Evolutionary conservation across 164 flowering plant genomes (phyloP).

Genomic region (Hamamelis virginiana): DNA sequence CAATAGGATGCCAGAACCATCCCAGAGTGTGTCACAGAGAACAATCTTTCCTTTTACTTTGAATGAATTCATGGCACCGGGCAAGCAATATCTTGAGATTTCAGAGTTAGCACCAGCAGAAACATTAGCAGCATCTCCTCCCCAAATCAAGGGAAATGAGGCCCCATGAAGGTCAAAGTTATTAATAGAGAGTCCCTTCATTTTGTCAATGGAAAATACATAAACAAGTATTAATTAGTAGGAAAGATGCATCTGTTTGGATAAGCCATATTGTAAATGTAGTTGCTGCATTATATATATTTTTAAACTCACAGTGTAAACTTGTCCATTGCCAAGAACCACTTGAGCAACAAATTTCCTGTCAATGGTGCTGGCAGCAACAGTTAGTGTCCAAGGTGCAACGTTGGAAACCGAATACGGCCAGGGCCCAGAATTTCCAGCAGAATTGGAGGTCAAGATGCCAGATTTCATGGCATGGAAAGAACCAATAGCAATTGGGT

Average conservation of each 20-base stretch:
- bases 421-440: slow-evolving; percentile 31
- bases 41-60: slow-evolving; percentile 38
- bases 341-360: slow-evolving; percentile 21
- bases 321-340: slow-evolving; percentile 37
- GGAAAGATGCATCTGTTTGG: neutral
- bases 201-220: neutral
- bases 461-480: slow-evolving; percentile 42
- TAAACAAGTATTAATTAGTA: neutral
- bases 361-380: slow-evolving; percentile 40
- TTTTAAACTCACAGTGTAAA: slow-evolving; percentile 16
- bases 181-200: slow-evolving; percentile 40
- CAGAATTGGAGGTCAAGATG: slow-evolving; percentile 32
- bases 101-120: slow-evolving; percentile 24
- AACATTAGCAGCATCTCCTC: slow-evolving; percentile 43
- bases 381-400: slow-evolving; percentile 37
- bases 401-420: slow-evolving; percentile 10
- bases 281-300: neutral
- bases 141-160: slow-evolving; percentile 38
- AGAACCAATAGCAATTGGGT: slow-evolving; percentile 36
- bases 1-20: no score
- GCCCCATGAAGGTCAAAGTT: slow-evolving; percentile 33
- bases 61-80: slow-evolving; percentile 29
- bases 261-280: neutral
- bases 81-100: slow-evolving; percentile 19
- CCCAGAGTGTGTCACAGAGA: slow-evolving; percentile 28